A percentile compares a stretch with the other conserved stretches of the same genome.
Conservation (phyloP, 306 rosid genomes). For the Aeschynomene evenia region DNA sequence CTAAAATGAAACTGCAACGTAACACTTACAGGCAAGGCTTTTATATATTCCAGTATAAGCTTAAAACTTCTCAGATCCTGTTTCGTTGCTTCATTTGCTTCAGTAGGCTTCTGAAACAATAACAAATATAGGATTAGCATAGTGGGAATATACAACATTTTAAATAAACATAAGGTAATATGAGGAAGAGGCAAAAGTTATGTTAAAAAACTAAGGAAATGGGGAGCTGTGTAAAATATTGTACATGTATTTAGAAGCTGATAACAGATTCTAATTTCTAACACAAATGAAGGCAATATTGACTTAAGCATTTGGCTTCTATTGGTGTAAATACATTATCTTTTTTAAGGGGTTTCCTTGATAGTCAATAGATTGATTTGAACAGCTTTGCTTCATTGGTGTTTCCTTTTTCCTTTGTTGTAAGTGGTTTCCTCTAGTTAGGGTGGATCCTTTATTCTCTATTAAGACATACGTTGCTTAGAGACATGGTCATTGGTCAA, state of each 20-base stretch:
- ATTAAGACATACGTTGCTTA: too few species aligned
- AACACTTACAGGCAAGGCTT: conserved; percentile 89
- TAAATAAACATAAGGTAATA: not conserved
- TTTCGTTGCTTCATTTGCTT: conserved; percentile 44
- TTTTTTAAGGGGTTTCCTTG: too few species aligned
- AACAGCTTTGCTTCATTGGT: not conserved
- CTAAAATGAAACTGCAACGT: not conserved
- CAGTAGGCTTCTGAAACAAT: conserved; percentile 65
- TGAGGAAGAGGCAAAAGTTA: not conserved
- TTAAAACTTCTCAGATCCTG: conserved; percentile 93
- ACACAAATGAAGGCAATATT: not conserved
- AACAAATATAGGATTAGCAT: conserved; percentile 40
- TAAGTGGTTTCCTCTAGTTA: too few species aligned
- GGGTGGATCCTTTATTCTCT: too few species aligned
- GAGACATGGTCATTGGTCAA: too few species aligned
- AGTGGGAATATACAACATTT: not conserved
- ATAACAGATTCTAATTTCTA: not conserved
- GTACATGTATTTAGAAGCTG: not conserved
- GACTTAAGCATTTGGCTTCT: not conserved
- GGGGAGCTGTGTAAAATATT: not conserved
- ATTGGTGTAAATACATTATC: not conserved
- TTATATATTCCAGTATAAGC: conserved; percentile 86
- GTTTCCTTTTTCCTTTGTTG: too few species aligned
- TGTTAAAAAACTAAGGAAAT: not conserved
- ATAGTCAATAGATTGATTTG: not conserved